A percentile compares a stretch with the other conserved stretches of the same genome.
Evolutionary conservation across 345 rosid species (phyloP).

Genomic region (Salix purpurea): DNA sequence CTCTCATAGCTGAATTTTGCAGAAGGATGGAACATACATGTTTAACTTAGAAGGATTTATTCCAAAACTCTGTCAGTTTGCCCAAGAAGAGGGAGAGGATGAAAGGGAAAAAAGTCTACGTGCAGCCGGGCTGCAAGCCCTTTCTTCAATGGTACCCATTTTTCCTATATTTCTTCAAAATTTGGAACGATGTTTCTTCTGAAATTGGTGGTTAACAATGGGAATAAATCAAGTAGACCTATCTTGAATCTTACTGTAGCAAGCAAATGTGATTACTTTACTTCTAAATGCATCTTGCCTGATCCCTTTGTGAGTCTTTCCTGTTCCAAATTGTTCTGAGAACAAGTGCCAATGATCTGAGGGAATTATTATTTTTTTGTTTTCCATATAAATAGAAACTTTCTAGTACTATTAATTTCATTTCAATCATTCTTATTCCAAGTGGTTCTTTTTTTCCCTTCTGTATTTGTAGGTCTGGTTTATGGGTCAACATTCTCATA

Average conservation of each 20-base stretch:
- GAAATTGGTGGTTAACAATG: background rate
- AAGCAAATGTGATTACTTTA: background rate
- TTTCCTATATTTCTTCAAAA: background rate
- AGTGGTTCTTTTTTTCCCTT: slow-evolving; percentile 9
- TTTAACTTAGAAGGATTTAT: slow-evolving; percentile 86
- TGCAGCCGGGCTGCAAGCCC: slow-evolving; percentile 79
- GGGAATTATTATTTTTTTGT: background rate
- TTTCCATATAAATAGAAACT: background rate
- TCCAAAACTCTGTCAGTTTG: slow-evolving; percentile 78
- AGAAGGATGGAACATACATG: slow-evolving; percentile 82
- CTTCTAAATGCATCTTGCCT: background rate
- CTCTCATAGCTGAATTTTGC: slow-evolving; percentile 35
- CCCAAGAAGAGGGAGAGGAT: slow-evolving; percentile 74
- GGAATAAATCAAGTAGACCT: background rate
- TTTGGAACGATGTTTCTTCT: background rate
- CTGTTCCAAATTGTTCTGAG: background rate
- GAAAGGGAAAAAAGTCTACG: slow-evolving; percentile 55
- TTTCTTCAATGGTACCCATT: slow-evolving; percentile 75
- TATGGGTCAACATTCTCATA: slow-evolving; percentile 72
- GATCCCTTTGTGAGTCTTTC: background rate
- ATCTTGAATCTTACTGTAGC: background rate
- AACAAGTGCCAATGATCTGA: background rate
- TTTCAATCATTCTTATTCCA: slow-evolving; percentile 22
- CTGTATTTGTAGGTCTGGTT: slow-evolving; percentile 57
- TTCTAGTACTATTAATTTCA: background rate